Percentiles rank a stretch among this genome's conserved stretches.
phyloP scores from a whole-genome alignment of 192 early-diverging fungal species.

The Mortierella claussenii region DNA sequence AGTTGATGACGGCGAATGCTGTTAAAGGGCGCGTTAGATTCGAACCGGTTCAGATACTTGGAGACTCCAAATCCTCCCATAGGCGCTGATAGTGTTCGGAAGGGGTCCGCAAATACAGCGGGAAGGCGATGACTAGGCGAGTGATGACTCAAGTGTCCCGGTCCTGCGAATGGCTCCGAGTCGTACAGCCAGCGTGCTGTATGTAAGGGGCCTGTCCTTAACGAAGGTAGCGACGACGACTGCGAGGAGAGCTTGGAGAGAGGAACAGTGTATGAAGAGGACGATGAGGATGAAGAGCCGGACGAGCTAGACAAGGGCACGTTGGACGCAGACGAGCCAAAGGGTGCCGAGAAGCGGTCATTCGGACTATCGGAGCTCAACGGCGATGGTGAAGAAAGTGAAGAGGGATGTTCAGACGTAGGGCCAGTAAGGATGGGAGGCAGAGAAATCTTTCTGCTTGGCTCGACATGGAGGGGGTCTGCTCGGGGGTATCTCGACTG shows the following conservation, averaged over 20 bases:
- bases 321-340: slow-evolving; percentile 9
- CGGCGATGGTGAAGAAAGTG: slow-evolving; percentile 29
- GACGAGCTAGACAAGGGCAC: slow-evolving; percentile 3
- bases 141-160: slow-evolving; percentile 9
- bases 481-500: slow-evolving; percentile 1
- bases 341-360: neutral
- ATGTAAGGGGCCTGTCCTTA: slow-evolving; percentile 44
- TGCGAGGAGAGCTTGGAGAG: slow-evolving; percentile 26
- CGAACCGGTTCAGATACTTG: slow-evolving; percentile 40
- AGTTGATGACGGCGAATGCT: slow-evolving; percentile 38
- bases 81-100: slow-evolving; percentile 37
- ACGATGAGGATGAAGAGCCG: too few species aligned
- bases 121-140: slow-evolving; percentile 27
- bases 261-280: slow-evolving; percentile 25
- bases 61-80: slow-evolving; percentile 53
- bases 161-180: slow-evolving; percentile 34
- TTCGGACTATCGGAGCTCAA: slow-evolving; percentile 20
- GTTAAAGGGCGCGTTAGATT: slow-evolving; percentile 14
- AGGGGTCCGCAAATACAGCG: slow-evolving; percentile 40
- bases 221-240: slow-evolving; percentile 27
- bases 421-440: slow-evolving; percentile 34
- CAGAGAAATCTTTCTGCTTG: slow-evolving; percentile 24
- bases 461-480: neutral
- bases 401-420: slow-evolving; percentile 3
- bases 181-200: slow-evolving; percentile 43